Base-by-base conservation (phyloP, 108 stramenopile genomes). In the Seminavis robusta region DNA sequence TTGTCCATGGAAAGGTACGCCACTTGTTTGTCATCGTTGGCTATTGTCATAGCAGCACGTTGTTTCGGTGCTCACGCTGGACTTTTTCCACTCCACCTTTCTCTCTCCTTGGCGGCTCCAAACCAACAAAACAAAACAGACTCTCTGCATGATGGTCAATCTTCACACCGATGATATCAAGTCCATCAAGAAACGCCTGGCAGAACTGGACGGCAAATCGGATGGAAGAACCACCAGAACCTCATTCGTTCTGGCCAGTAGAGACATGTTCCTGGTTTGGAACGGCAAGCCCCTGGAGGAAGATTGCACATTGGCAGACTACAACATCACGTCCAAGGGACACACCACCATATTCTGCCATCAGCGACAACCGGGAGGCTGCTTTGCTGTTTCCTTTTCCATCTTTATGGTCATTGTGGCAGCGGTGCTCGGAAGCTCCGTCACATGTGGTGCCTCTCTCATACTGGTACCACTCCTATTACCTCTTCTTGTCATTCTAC, bases 401-500 rank as follows among this genome's bases (percentile, higher is more conserved):
- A 55, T 79, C 23, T 42, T 79, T 30, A 62, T 43, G 33, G 65
- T 67, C 3, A 79, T 79, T 39, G 33, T 68, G 10, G 32, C 32
- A 20, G 59, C 66, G 4, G 34, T 71, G 27, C 11, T 74, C 3
- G 51, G 45, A 17, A 57, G 54, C 19, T 24, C 50, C 33, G 74
- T 53, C 33, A 80, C 79, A 3, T 80, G 79, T 47, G 79, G 79
- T 1, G 26, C 41, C 15, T 65, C 63, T 0, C 56, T 80, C 15
- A 39, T 64, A 24, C 45, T 67, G 27, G 53, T 80, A n/a, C 79
- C 79, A 7, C 34, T 80, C 7, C 56, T 80, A 19, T 31, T 73
- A 26, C 79, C 79, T n/a, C 42, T 80, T 26, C 34, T 80, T 40
- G 74, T 74, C 54, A 63, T 80, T 26, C 70, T 80, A 10, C 79